Evolutionary conservation across 768 basidiomycete species (phyloP).

Genomic region (Lentinula guzmanii): DNA sequence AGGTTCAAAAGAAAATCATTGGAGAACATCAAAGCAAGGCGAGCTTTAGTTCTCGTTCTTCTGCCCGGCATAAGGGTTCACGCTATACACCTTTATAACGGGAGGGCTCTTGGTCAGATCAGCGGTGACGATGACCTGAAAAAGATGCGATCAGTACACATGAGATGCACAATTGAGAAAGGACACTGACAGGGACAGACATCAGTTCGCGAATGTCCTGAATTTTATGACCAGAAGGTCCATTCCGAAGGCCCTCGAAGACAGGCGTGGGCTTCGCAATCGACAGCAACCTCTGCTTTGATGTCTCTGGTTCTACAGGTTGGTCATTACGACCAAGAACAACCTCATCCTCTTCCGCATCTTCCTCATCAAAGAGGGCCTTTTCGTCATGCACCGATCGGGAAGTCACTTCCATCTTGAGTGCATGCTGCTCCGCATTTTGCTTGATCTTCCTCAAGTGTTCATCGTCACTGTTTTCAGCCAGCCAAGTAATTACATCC

Average conservation of each 20-base stretch:
- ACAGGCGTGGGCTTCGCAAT: slow-evolving; percentile 67
- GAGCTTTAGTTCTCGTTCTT: slow-evolving; percentile 30
- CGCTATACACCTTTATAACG: slow-evolving; percentile 95
- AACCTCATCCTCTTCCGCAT: slow-evolving; percentile 78
- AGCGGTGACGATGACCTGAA: slow-evolving; percentile 88
- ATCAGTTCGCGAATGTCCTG: slow-evolving; percentile 93
- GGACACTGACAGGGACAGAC: slow-evolving; percentile 76
- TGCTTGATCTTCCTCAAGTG: slow-evolving; percentile 93
- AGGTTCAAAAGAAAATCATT: neutral
- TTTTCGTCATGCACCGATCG: slow-evolving; percentile 83
- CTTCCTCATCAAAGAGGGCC: slow-evolving; percentile 86
- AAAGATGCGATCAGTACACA: slow-evolving; percentile 8
- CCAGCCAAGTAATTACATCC: slow-evolving; percentile 93
- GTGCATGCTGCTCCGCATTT: slow-evolving; percentile 84
- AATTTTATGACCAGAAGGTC: slow-evolving; percentile 79
- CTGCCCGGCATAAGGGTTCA: slow-evolving; percentile 78
- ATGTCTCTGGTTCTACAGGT: slow-evolving; percentile 46
- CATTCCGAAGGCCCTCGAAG: slow-evolving; percentile 79
- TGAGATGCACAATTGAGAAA: neutral
- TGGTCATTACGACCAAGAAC: slow-evolving; percentile 58
- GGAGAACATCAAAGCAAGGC: neutral
- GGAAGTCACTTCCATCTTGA: slow-evolving; percentile 88
- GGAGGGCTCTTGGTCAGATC: slow-evolving; percentile 95
- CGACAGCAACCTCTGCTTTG: slow-evolving; percentile 74
- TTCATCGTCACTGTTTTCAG: slow-evolving; percentile 93